Base-by-base conservation (phyloP, 2,329 filamentous ascomycete species). In the Ophiostoma australiae region DNA sequence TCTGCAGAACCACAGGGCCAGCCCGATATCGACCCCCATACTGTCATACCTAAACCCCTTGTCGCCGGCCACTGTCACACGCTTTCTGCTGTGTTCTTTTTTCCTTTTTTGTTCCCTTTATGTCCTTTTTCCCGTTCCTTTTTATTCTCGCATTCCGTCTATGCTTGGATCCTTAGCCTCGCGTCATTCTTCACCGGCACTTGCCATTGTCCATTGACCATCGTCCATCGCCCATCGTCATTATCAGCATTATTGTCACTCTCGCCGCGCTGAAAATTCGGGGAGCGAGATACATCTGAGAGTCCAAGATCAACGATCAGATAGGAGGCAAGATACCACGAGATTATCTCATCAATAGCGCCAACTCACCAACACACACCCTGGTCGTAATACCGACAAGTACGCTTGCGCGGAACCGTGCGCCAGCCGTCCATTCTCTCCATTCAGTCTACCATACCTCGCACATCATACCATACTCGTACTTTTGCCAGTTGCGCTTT, bases 21-120 rank as follows among this genome's bases (percentile, higher is more conserved):
- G 68, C 70, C 70, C 63, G 63, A 71, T 69, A 68, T 63, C 35
- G 27, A 69, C 58, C 55, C 17, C 61, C 70, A 48, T 67, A 69
- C 27, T 63, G 58, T 63, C 63, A 66, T 66, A 66, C 63, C 35
- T 61, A 61, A 63, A 55, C 68, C 35, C 70, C 35, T 23, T 65
- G 37, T 61, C 70, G 41, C 44, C 44, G 17, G 15, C 17, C 44
- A 48, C 67, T 61, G 48, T 48, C 63, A 35, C 55, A 37, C 58
- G 31, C 70, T 55, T 39, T 35, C 15, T 11, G 15, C 23, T 33
- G 7, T 41, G 39, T 10, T 61, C n/a, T 31, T 31, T 11, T 27
- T 63, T 63, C 13, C 58, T 33, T 33, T 33, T 63, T 63, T 63
- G 15, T 31, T 31, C 13, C 39, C 39, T 41, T 39, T 41, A 41